A percentile compares a stretch with the other conserved stretches of the same genome.
Conservation (phyloP, 148 eudicot species). For the Pharnaceum exiguum region DNA sequence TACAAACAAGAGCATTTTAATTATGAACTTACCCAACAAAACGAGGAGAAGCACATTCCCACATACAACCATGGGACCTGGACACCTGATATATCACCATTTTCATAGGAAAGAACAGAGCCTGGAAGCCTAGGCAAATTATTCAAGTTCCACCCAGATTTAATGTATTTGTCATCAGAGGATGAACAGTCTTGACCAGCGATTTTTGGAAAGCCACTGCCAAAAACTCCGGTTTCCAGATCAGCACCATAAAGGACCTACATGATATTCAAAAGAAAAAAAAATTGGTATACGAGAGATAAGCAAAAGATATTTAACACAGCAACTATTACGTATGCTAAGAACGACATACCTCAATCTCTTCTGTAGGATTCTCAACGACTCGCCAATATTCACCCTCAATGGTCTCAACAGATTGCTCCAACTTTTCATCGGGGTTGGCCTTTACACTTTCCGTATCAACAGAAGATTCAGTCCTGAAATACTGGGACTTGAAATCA, state of each 20-base stretch:
- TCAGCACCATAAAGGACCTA: constrained; percentile 99
- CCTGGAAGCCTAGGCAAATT: constrained; percentile 95
- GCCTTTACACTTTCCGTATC: constrained; percentile 22
- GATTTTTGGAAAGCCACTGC: constrained; percentile 85
- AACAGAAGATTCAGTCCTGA: constrained; percentile 34
- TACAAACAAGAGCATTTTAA: neutral
- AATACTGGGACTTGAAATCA: constrained; percentile 76
- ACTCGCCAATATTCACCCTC: constrained; percentile 99
- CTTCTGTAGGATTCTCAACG: constrained; percentile 93
- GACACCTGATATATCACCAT: constrained; percentile 92
- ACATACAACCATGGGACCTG: constrained; percentile 95
- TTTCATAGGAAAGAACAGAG: constrained; percentile 87
- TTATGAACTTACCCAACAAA: constrained; percentile 85
- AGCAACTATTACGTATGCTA: neutral
- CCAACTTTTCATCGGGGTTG: constrained; percentile 34
- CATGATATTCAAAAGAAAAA: constrained; percentile 1
- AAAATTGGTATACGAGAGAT: neutral
- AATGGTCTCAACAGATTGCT: constrained; percentile 68
- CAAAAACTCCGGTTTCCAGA: constrained; percentile 89
- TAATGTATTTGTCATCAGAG: constrained; percentile 52
- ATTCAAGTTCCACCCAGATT: constrained; percentile 96
- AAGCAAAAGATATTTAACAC: too few species aligned
- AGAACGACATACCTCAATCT: constrained; percentile 66
- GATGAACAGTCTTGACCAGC: constrained; percentile 38
- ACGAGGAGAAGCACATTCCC: constrained; percentile 99